Percentiles rank a stretch among this genome's conserved stretches.
Conservation (phyloP, 768 basidiomycete species). For the Boletellus ananiceps region DNA sequence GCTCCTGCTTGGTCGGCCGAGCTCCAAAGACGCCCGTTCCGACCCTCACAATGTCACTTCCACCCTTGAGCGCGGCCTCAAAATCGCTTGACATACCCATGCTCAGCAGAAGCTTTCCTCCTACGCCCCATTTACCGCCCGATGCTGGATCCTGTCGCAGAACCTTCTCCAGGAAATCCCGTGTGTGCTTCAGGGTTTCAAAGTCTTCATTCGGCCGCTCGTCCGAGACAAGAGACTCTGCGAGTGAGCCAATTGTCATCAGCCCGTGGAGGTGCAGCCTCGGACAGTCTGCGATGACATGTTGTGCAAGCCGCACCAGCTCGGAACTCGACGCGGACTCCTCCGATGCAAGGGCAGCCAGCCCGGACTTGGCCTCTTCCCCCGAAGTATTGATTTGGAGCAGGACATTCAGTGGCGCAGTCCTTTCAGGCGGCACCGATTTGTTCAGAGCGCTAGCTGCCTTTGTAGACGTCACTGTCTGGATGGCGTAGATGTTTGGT, state of each 20-base stretch:
- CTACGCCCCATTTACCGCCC: slow-evolving; percentile 42
- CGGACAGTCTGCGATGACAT: slow-evolving; percentile 71
- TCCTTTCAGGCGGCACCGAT: slow-evolving; percentile 53
- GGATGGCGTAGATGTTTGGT: slow-evolving; percentile 82
- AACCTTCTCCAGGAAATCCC: slow-evolving; percentile 49
- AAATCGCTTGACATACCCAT: slow-evolving; percentile 99
- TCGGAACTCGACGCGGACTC: slow-evolving; percentile 40
- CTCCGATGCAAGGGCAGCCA: slow-evolving; percentile 50
- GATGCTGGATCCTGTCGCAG: slow-evolving; percentile 33
- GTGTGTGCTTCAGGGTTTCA: slow-evolving; percentile 56
- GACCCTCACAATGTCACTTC: slow-evolving; percentile 85
- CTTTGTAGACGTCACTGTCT: slow-evolving; percentile 81
- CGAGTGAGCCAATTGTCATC: slow-evolving; percentile 94
- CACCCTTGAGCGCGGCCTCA: slow-evolving; percentile 75
- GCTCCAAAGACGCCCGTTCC: slow-evolving; percentile 88
- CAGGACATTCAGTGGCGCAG: slow-evolving; percentile 68
- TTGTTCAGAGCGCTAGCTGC: slow-evolving; percentile 78
- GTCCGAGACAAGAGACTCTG: slow-evolving; percentile 50
- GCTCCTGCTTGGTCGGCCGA: slow-evolving; percentile 50
- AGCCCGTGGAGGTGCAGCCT: slow-evolving; percentile 74
- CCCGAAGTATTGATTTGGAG: slow-evolving; percentile 94
- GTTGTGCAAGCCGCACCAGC: slow-evolving; percentile 59
- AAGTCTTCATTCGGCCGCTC: slow-evolving; percentile 69
- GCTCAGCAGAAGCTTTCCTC: slow-evolving; percentile 57
- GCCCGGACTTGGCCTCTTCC: slow-evolving; percentile 88